Conservation (phyloP, 169 alveolate genomes). For the Plasmodium coatneyi region DNA sequence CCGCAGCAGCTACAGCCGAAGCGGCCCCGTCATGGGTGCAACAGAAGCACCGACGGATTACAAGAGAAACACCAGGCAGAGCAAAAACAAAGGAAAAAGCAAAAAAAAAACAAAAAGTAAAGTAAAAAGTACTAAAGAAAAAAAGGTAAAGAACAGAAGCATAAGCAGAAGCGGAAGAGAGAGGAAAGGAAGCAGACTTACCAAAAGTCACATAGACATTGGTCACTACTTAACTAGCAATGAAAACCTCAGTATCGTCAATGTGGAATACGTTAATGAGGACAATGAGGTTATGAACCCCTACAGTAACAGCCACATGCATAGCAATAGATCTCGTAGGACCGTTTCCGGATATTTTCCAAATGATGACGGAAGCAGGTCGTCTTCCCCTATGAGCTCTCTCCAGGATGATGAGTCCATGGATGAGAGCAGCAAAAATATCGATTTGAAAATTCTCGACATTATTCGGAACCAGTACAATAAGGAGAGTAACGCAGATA, state of each 20-base stretch:
- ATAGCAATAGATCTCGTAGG: neutral
- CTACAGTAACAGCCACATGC: no score
- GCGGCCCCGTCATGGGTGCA: no score
- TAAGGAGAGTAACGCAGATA: neutral
- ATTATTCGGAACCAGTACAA: slow-evolving; percentile 15
- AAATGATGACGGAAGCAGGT: neutral
- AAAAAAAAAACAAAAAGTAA: neutral
- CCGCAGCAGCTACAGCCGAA: no score
- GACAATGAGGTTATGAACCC: neutral
- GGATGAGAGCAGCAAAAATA: neutral
- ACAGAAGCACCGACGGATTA: no score
- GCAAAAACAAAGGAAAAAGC: neutral
- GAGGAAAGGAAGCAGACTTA: neutral
- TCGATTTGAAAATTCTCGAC: slow-evolving; percentile 27
- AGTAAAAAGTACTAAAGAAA: neutral
- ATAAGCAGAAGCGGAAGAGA: neutral
- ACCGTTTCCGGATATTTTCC: neutral
- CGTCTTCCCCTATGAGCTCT: neutral
- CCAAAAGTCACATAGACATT: neutral
- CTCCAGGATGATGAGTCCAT: neutral
- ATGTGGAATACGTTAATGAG: neutral
- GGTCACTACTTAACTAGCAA: neutral
- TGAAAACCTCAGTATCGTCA: neutral
- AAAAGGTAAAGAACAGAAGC: neutral
- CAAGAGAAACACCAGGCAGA: no score